Evolutionary conservation across 139 green algal genomes (phyloP).

Genomic region (Zygnema cylindricum): DNA sequence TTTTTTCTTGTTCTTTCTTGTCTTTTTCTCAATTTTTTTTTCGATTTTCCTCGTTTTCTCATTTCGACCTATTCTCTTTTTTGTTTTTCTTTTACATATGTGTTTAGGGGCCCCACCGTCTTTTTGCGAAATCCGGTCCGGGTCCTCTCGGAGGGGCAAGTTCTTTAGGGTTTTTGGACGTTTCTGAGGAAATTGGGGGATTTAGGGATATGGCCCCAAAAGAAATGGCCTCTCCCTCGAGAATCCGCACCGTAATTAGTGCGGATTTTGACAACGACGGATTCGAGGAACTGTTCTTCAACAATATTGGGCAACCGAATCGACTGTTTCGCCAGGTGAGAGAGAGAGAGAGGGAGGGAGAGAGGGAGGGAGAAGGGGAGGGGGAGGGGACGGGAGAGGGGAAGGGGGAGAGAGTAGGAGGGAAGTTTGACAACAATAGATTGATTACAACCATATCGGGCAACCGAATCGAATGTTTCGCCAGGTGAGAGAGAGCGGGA

Average conservation of each 20-base stretch:
- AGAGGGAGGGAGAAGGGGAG: too few relatives aligned
- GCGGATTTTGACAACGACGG: constrained; percentile 63
- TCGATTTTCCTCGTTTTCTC: too few relatives aligned
- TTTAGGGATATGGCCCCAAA: constrained; percentile 44
- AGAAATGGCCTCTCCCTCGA: constrained; percentile 16
- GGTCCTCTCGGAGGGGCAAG: background rate
- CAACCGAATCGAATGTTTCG: constrained; percentile 43
- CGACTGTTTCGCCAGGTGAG: constrained; percentile 39
- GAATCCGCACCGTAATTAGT: constrained; percentile 46
- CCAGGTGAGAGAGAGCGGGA: constrained; percentile 24
- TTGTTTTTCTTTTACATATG: too few relatives aligned
- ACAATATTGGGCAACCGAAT: constrained; percentile 58
- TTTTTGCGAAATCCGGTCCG: background rate
- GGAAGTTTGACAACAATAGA: constrained; percentile 60
- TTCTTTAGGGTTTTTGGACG: background rate
- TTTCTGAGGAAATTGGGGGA: background rate
- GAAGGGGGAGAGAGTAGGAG: too few relatives aligned
- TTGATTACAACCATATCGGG: constrained; percentile 58
- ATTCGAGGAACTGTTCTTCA: constrained; percentile 57
- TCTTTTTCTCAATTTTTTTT: too few relatives aligned
- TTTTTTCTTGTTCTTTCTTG: too few relatives aligned
- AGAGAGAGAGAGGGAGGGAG: too few relatives aligned
- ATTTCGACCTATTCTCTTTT: too few relatives aligned
- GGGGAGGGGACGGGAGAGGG: too few relatives aligned
- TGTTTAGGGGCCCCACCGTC: background rate